Percentiles rank a stretch among this genome's conserved stretches.
Conservation (phyloP, 306 rosid species). For the Elaeagnus macrophylla region DNA sequence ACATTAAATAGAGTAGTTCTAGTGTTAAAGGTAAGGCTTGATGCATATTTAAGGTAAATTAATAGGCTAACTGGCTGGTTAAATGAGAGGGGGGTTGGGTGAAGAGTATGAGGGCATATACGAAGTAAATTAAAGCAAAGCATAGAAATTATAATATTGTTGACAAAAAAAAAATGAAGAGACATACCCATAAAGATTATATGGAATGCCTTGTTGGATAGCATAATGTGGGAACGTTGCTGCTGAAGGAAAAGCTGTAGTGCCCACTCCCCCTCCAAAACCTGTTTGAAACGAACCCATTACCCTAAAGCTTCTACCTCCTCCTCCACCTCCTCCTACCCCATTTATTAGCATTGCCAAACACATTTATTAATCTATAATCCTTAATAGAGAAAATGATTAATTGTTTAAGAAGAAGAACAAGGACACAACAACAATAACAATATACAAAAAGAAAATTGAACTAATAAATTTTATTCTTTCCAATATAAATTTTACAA, state of each 20-base stretch:
- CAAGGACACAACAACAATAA: too few relatives aligned
- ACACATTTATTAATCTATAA: not conserved
- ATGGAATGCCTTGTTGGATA: slow-evolving; percentile 27
- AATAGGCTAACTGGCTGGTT: too few relatives aligned
- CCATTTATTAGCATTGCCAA: not conserved
- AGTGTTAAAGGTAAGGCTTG: too few relatives aligned
- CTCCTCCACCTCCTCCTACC: slow-evolving; percentile 29
- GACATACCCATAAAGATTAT: slow-evolving; percentile 71
- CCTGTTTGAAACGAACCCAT: slow-evolving; percentile 84
- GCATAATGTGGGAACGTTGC: slow-evolving; percentile 63
- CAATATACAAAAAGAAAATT: too few relatives aligned
- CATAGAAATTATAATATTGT: slow-evolving; percentile 7
- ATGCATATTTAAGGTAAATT: too few relatives aligned
- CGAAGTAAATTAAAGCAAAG: not conserved
- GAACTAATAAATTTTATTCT: too few relatives aligned
- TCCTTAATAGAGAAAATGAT: too few relatives aligned
- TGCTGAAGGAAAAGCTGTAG: slow-evolving; percentile 72
- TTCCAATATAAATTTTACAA: too few relatives aligned
- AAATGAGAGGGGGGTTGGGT: too few relatives aligned
- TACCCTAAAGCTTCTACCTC: slow-evolving; percentile 72
- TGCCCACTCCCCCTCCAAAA: slow-evolving; percentile 59
- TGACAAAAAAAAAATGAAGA: too few relatives aligned
- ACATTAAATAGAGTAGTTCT: too few relatives aligned
- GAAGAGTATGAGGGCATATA: not conserved
- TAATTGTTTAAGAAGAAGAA: too few relatives aligned